Conservation (phyloP, 2,329 filamentous ascomycete species). For the Colletotrichum coccodes region DNA sequence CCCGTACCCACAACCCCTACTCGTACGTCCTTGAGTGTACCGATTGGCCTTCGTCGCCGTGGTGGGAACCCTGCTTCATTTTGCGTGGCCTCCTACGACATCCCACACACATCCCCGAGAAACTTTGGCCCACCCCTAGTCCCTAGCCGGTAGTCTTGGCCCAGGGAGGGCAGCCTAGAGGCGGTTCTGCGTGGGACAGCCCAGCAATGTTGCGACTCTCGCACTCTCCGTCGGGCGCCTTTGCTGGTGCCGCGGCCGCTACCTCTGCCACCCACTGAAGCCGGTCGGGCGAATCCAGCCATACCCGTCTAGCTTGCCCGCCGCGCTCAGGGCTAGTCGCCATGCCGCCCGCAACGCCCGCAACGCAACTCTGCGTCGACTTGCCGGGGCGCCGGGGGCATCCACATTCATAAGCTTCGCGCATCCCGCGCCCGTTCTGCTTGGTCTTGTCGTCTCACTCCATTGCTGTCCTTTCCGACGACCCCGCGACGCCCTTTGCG, state of each 20-base stretch:
- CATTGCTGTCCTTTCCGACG: constrained; percentile 16
- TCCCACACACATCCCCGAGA: constrained; percentile 14
- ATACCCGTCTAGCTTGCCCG: constrained; percentile 30
- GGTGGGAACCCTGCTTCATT: constrained; percentile 19
- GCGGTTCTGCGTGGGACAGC: constrained; percentile 21
- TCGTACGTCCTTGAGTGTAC: background rate
- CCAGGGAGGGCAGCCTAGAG: constrained; percentile 3
- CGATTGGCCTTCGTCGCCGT: constrained; percentile 6
- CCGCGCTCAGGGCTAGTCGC: constrained; percentile 30
- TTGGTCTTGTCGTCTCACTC: background rate
- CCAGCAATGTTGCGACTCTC: constrained; percentile 11
- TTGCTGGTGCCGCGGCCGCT: background rate
- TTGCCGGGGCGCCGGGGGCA: constrained; percentile 3
- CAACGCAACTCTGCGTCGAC: constrained; percentile 27
- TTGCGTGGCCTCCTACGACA: constrained; percentile 11
- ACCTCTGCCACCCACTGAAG: constrained; percentile 9
- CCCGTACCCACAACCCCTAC: background rate
- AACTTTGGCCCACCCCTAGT: constrained; percentile 19
- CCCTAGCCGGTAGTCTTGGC: constrained; percentile 25
- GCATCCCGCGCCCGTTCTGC: constrained; percentile 11
- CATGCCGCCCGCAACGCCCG: constrained; percentile 32
- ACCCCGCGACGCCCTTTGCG: constrained; percentile 21
- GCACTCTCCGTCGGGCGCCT: background rate
- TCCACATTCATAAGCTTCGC: constrained; percentile 33
- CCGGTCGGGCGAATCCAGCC: constrained; percentile 14